phyloP scores from a whole-genome alignment of 345 rosid genomes.

The Hibiscus trionum region DNA sequence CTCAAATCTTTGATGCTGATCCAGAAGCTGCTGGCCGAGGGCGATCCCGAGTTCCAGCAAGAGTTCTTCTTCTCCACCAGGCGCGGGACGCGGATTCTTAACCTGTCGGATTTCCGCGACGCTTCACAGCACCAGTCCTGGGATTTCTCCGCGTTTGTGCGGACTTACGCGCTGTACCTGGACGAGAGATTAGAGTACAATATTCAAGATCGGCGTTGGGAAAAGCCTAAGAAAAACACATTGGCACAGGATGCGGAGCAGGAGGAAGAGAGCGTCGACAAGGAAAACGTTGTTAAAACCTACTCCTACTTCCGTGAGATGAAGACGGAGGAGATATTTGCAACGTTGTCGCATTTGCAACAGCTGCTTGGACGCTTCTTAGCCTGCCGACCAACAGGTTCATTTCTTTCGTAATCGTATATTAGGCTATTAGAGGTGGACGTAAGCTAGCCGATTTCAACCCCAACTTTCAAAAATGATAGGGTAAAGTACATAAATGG shows the following conservation, averaged over 20 bases:
- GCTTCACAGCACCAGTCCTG: neutral
- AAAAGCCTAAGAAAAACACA: constrained; percentile 16
- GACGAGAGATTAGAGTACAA: neutral
- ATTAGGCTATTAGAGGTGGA: no score
- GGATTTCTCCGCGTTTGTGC: neutral
- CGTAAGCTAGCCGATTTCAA: no score
- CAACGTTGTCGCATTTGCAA: constrained; percentile 59
- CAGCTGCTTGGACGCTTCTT: constrained; percentile 75
- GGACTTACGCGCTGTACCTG: neutral
- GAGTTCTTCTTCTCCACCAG: neutral
- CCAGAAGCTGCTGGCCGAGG: neutral
- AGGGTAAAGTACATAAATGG: no score
- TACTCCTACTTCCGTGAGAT: constrained; percentile 55
- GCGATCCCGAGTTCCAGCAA: neutral
- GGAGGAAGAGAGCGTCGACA: constrained; percentile 19
- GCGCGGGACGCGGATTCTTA: neutral
- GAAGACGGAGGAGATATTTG: constrained; percentile 50
- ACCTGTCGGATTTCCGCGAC: neutral
- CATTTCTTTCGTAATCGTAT: neutral
- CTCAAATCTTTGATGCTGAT: neutral
- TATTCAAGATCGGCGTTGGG: neutral
- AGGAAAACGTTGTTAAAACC: constrained; percentile 20
- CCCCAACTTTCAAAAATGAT: no score
- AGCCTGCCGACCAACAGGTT: constrained; percentile 91
- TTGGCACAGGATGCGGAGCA: constrained; percentile 28